A percentile compares a stretch with the other conserved stretches of the same genome.
Conservation (phyloP, 2,329 filamentous ascomycete species). For the Pestalotiopsis sp. region DNA sequence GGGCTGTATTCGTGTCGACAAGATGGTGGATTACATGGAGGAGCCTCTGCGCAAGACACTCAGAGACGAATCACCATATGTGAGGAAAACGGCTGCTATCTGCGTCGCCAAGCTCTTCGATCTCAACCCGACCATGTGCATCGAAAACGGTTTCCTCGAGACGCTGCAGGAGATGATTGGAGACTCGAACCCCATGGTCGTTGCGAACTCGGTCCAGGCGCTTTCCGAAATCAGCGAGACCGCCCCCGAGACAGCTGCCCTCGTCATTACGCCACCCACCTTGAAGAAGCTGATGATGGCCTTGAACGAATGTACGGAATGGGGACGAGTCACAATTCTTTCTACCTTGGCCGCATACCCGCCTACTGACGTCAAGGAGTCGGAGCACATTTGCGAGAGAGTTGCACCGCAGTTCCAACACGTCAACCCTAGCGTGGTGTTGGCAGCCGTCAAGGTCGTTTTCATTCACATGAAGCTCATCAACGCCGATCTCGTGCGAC, state of each 20-base stretch:
- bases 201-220: constrained; percentile 95
- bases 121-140: constrained; percentile 86
- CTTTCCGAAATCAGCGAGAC: constrained; percentile 89
- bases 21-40: constrained; percentile 99
- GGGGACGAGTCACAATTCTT: constrained; percentile 93
- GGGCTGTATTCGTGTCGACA: constrained; percentile 97
- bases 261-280: constrained; percentile 79
- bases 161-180: constrained; percentile 93
- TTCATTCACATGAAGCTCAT: constrained; percentile 94
- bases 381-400: constrained; percentile 96
- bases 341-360: constrained; percentile 88
- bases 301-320: constrained; percentile 97
- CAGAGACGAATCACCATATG: constrained; percentile 96
- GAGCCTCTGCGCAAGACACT: constrained; percentile 95
- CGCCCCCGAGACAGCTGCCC: constrained; percentile 85
- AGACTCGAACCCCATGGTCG: constrained; percentile 98
- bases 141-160: constrained; percentile 96
- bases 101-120: constrained; percentile 98
- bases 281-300: constrained; percentile 97
- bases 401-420: constrained; percentile 98
- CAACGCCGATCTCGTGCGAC: constrained; percentile 75
- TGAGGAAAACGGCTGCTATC: constrained; percentile 96
- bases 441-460: constrained; percentile 97
- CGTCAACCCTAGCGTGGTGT: constrained; percentile 93
- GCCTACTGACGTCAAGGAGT: constrained; percentile 87